Evolutionary conservation across 2,329 filamentous ascomycete species (phyloP).

Genomic region (Phoma sp.): DNA sequence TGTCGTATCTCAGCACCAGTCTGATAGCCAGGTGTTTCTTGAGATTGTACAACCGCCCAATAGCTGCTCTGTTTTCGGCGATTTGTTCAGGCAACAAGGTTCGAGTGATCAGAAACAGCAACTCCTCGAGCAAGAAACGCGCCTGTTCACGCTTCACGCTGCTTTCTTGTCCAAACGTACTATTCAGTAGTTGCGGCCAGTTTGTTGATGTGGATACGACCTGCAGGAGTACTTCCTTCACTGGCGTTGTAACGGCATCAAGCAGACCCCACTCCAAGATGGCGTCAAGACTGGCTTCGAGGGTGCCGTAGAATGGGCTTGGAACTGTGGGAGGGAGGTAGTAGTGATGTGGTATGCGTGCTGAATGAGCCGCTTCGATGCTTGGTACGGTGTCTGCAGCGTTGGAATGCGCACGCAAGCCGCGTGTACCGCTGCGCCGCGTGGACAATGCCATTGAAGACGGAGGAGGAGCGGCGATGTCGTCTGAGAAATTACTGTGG

Average conservation of each 20-base stretch:
- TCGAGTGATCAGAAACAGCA: constrained; percentile 33
- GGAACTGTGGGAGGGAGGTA: constrained; percentile 28
- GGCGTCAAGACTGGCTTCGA: constrained; percentile 31
- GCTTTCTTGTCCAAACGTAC: not conserved
- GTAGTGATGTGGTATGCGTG: constrained; percentile 20
- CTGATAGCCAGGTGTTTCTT: constrained; percentile 27
- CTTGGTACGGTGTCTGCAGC: not conserved
- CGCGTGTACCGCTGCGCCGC: not conserved
- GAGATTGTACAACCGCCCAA: constrained; percentile 27
- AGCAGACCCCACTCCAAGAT: constrained; percentile 21
- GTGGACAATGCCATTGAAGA: not conserved
- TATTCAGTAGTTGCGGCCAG: constrained; percentile 18
- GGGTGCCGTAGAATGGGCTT: constrained; percentile 29
- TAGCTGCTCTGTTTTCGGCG: constrained; percentile 24
- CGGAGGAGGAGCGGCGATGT: constrained; percentile 3
- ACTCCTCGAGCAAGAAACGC: constrained; percentile 20
- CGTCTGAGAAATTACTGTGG: constrained; percentile 10
- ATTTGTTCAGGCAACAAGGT: constrained; percentile 38
- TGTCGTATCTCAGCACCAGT: constrained; percentile 36
- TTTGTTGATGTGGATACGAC: constrained; percentile 14
- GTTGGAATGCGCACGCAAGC: not conserved
- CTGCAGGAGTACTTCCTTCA: constrained; percentile 18
- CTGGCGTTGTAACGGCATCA: not conserved
- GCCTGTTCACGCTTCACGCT: not conserved
- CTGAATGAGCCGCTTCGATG: not conserved